These are phyloP conservation scores for Penicillium glabrum DNA, from an alignment of 2,329 filamentous ascomycete genomes.

Conservation along the genomic window DNA sequence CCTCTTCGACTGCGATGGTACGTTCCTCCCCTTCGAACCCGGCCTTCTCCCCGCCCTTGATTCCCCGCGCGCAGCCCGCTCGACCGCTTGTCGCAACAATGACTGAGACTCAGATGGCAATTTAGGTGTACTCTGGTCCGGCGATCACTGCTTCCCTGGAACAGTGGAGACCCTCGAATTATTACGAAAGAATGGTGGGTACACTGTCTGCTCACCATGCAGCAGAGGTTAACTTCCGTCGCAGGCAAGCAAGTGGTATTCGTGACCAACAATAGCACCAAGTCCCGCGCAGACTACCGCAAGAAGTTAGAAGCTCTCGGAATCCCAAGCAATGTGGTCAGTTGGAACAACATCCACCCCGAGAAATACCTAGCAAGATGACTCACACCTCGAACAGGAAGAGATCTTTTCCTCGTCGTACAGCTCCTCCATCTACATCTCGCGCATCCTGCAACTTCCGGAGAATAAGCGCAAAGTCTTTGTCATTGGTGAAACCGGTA, in stretches of 20 bases:
- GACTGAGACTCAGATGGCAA: slow-evolving; percentile 37
- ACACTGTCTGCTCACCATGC: background rate
- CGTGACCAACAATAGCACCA: slow-evolving; percentile 98
- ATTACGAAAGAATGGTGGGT: slow-evolving; percentile 73
- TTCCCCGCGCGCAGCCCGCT: background rate
- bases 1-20: slow-evolving; percentile 96
- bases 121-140: slow-evolving; percentile 92
- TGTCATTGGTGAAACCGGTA: slow-evolving; percentile 85
- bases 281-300: slow-evolving; percentile 87
- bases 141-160: slow-evolving; percentile 82
- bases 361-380: background rate
- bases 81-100: slow-evolving; percentile 19
- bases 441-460: slow-evolving; percentile 80
- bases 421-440: slow-evolving; percentile 93
- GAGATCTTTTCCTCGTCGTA: slow-evolving; percentile 97
- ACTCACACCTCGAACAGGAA: slow-evolving; percentile 52
- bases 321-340: slow-evolving; percentile 69
- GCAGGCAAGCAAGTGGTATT: slow-evolving; percentile 89
- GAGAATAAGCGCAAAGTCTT: slow-evolving; percentile 87
- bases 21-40: slow-evolving; percentile 23
- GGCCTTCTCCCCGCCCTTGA: slow-evolving; percentile 3
- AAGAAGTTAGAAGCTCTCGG: slow-evolving; percentile 83
- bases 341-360: slow-evolving; percentile 11
- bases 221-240: slow-evolving; percentile 3
- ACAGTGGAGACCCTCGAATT: slow-evolving; percentile 82